These are phyloP conservation scores for Oleoguttula mirabilis DNA, from an alignment of 495 filamentous ascomycete species.

Conservation along the genomic window DNA sequence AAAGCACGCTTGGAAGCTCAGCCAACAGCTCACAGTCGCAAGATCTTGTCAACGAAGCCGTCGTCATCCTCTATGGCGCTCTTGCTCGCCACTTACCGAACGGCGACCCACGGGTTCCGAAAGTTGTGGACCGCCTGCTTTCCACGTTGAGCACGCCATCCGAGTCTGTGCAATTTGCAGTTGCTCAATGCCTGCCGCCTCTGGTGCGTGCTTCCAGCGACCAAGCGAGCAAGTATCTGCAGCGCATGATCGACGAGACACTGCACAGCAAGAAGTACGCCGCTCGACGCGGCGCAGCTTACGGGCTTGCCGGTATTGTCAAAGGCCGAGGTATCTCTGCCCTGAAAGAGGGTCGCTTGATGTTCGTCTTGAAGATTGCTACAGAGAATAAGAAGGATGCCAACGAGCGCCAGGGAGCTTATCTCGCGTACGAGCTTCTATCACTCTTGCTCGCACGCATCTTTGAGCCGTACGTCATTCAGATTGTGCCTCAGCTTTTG, in stretches of 20 bases:
- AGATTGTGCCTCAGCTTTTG: constrained; percentile 84
- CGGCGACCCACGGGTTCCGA: constrained; percentile 71
- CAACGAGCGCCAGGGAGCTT: constrained; percentile 75
- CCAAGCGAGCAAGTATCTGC: constrained; percentile 64
- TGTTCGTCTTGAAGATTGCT: constrained; percentile 62
- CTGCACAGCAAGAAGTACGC: constrained; percentile 81
- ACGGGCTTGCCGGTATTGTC: constrained; percentile 84
- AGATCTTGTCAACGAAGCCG: constrained; percentile 87
- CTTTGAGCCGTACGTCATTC: constrained; percentile 94
- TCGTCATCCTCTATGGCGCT: constrained; percentile 92
- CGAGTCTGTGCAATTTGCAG: constrained; percentile 90
- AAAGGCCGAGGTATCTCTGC: constrained; percentile 73
- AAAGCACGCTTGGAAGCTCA: constrained; percentile 66
- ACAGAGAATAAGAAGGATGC: constrained; percentile 86
- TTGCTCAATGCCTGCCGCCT: constrained; percentile 84
- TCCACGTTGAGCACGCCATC: constrained; percentile 87
- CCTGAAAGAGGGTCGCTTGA: constrained; percentile 71
- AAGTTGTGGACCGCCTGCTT: constrained; percentile 72
- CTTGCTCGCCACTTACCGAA: constrained; percentile 74
- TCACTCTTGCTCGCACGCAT: constrained; percentile 71
- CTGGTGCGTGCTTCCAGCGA: constrained; percentile 69
- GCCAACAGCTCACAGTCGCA: constrained; percentile 64
- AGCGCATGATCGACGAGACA: constrained; percentile 66
- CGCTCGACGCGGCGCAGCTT: constrained; percentile 80
- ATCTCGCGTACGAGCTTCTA: constrained; percentile 82